These are phyloP conservation scores for Neofusicoccum sp. DNA, from an alignment of 2,329 filamentous ascomycete species.

Conservation along the genomic window DNA sequence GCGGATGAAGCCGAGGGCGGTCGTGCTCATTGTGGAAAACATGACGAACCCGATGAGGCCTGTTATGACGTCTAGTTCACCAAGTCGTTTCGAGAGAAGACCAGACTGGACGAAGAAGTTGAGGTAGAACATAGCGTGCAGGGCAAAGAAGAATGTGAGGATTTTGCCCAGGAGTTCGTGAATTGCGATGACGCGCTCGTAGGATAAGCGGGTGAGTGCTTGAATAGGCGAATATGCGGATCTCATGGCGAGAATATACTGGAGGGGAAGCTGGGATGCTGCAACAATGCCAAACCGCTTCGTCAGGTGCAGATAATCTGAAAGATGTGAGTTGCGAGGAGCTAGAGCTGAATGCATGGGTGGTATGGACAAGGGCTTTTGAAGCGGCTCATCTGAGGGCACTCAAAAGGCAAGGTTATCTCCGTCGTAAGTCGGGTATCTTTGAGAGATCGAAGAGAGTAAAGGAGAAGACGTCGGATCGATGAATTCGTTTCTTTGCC, in stretches of 20 bases:
- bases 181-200: slow-evolving; percentile 50
- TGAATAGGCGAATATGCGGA: slow-evolving; percentile 55
- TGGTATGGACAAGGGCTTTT: too few species aligned
- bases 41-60: slow-evolving; percentile 53
- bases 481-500: too few species aligned
- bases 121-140: slow-evolving; percentile 59
- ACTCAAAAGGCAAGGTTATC: too few species aligned
- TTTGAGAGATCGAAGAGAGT: neutral
- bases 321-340: neutral
- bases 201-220: slow-evolving; percentile 55
- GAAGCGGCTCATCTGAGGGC: too few species aligned
- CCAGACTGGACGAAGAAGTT: slow-evolving; percentile 58
- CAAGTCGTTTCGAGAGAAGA: slow-evolving; percentile 56
- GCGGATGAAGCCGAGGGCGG: slow-evolving; percentile 52
- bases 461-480: too few species aligned
- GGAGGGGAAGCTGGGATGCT: slow-evolving; percentile 61
- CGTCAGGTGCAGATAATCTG: slow-evolving; percentile 66
- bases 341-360: too few species aligned
- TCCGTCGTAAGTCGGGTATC: too few species aligned
- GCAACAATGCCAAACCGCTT: slow-evolving; percentile 63
- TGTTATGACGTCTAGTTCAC: slow-evolving; percentile 60
- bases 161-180: slow-evolving; percentile 62
- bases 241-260: slow-evolving; percentile 59
- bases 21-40: slow-evolving; percentile 50
- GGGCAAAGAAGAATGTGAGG: slow-evolving; percentile 52